phyloP scores from a whole-genome alignment of 169 alveolate genomes.

The Eimeria praecox region DNA sequence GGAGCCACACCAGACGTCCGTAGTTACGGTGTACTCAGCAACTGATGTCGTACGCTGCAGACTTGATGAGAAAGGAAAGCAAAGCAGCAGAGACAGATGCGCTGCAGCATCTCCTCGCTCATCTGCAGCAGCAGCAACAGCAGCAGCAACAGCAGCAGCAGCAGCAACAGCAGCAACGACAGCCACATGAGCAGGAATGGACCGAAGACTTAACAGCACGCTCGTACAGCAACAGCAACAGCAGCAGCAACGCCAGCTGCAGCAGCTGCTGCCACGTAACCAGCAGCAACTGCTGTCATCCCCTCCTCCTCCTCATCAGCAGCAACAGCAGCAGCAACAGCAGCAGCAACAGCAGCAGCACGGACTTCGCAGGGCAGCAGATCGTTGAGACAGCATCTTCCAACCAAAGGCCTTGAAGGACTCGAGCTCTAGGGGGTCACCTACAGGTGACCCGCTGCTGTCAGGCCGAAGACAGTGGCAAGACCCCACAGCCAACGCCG shows the following conservation, averaged over 20 bases:
- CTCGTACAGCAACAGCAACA: background rate
- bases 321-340: constrained; percentile 92
- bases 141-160: background rate
- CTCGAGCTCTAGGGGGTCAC: constrained; percentile 98
- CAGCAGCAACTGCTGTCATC: constrained; percentile 82
- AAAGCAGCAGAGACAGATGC: constrained; percentile 84
- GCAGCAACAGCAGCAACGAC: background rate
- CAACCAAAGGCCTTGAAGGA: constrained; percentile 73
- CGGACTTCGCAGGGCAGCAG: constrained; percentile 46
- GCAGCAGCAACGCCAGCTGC: constrained; percentile 23
- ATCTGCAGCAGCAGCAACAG: constrained; percentile 27
- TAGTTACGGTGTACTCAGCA: constrained; percentile 66
- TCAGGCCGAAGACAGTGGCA: constrained; percentile 96
- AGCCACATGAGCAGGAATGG: background rate
- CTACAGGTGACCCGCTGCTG: constrained; percentile 88
- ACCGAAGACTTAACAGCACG: background rate
- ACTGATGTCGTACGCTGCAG: constrained; percentile 91
- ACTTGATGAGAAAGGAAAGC: constrained; percentile 93
- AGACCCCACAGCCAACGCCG: constrained; percentile 95
- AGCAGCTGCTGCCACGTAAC: background rate
- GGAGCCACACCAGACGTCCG: constrained; percentile 66
- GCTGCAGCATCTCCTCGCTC: constrained; percentile 80
- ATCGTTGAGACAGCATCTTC: constrained; percentile 43
- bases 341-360: constrained; percentile 83
- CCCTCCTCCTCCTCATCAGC: too few species aligned